Conservation (phyloP, 495 filamentous ascomycete genomes). For the Talaromyces adpressus region DNA sequence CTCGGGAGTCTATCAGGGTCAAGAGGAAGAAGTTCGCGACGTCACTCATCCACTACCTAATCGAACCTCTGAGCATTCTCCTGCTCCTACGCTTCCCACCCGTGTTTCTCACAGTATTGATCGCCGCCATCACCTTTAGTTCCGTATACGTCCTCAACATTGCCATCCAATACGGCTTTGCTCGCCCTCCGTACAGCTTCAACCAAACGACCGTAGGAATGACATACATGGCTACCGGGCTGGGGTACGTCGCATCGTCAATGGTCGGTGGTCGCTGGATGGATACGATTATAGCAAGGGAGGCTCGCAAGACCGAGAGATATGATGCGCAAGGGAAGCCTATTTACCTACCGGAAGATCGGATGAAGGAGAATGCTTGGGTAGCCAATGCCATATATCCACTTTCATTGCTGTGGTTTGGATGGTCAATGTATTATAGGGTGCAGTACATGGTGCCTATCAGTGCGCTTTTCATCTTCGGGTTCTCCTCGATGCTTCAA, state of each 20-base stretch:
- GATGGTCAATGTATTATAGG: constrained; percentile 5
- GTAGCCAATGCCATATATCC: constrained; percentile 10
- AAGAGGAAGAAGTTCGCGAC: neutral
- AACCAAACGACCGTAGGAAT: constrained; percentile 8
- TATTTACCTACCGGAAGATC: constrained; percentile 8
- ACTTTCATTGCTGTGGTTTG: constrained; percentile 10
- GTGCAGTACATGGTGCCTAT: too few species aligned
- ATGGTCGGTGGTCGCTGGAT: too few species aligned
- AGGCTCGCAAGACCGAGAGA: constrained; percentile 1
- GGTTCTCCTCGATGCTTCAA: too few species aligned
- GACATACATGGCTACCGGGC: constrained; percentile 1
- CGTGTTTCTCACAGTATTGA: too few species aligned
- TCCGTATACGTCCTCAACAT: constrained; percentile 10
- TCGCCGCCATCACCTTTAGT: constrained; percentile 10
- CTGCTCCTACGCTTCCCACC: neutral
- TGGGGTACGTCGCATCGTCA: too few species aligned
- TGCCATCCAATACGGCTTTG: constrained; percentile 8
- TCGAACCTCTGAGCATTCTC: constrained; percentile 5
- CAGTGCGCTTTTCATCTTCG: too few species aligned
- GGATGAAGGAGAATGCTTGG: constrained; percentile 11
- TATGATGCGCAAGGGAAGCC: constrained; percentile 7
- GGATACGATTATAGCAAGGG: neutral
- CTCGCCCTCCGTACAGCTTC: constrained; percentile 12
- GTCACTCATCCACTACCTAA: neutral
- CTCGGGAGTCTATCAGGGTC: constrained; percentile 35